phyloP scores from a whole-genome alignment of 306 rosid species.

The Albizia julibrissin region DNA sequence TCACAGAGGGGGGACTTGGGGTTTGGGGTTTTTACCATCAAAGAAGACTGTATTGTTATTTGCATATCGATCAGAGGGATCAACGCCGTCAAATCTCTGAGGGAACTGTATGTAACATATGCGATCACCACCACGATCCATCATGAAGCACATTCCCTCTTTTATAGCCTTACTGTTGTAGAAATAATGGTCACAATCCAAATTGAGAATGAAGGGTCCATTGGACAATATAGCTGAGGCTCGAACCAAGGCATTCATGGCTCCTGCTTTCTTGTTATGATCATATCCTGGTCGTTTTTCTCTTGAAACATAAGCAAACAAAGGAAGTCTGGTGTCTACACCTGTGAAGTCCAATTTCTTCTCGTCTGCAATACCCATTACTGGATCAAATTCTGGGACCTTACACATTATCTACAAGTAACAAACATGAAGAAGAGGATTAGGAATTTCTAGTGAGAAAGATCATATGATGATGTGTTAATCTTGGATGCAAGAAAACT shows the following conservation, averaged over 20 bases:
- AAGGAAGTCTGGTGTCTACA: constrained; percentile 72
- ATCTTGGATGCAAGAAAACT: background rate
- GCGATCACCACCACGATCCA: constrained; percentile 89
- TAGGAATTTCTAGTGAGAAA: background rate
- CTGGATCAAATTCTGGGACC: constrained; percentile 66
- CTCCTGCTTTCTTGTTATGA: constrained; percentile 93
- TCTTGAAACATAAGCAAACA: constrained; percentile 86
- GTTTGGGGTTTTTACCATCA: constrained; percentile 69
- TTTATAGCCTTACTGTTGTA: constrained; percentile 62
- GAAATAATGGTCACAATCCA: constrained; percentile 84
- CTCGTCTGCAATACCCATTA: constrained; percentile 65
- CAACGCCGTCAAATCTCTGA: constrained; percentile 87
- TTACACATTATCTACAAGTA: constrained; percentile 51
- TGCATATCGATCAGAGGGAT: constrained; percentile 89
- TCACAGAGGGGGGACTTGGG: no score
- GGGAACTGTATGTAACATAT: constrained; percentile 85
- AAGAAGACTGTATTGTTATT: constrained; percentile 90
- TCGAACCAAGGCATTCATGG: constrained; percentile 90
- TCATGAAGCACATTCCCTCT: constrained; percentile 91
- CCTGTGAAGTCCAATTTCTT: constrained; percentile 72
- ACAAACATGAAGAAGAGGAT: background rate
- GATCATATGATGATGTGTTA: no score
- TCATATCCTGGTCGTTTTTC: constrained; percentile 82
- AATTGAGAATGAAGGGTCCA: constrained; percentile 78
- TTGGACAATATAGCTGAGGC: constrained; percentile 82